These are phyloP conservation scores for Oryza punctata DNA, from an alignment of 176 grass and related monocot species.

Conservation along the genomic window DNA sequence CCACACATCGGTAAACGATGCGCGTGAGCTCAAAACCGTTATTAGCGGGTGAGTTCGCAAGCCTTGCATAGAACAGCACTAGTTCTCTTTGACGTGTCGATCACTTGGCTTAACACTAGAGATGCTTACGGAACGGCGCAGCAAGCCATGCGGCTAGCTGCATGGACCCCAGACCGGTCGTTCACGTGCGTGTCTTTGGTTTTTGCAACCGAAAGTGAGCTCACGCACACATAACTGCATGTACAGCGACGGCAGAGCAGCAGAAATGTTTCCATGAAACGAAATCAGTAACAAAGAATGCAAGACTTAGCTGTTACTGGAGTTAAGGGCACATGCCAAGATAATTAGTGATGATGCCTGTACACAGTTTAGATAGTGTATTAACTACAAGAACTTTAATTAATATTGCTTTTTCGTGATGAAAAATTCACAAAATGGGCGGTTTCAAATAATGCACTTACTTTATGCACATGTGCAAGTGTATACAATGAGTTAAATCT, in stretches of 20 bases:
- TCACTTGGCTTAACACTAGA: background rate
- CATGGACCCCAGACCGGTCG: conserved; percentile 7
- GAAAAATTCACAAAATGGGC: background rate
- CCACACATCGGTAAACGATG: background rate
- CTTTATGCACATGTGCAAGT: background rate
- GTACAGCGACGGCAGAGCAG: conserved; percentile 18
- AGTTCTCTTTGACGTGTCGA: background rate
- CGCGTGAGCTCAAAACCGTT: background rate
- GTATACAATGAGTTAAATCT: background rate
- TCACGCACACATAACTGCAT: background rate
- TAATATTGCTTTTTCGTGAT: background rate
- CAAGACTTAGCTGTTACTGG: background rate
- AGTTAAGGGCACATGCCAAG: background rate
- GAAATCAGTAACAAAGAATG: background rate
- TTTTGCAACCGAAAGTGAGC: conserved; percentile 35
- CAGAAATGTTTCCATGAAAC: conserved; percentile 6
- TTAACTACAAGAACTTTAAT: background rate
- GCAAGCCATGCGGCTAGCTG: background rate
- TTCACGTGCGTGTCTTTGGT: conserved; percentile 50
- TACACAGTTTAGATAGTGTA: background rate
- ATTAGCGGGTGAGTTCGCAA: background rate
- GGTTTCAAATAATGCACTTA: background rate
- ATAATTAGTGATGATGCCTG: background rate
- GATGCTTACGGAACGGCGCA: background rate
- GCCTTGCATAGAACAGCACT: no score